Evolutionary conservation across 2,329 filamentous ascomycete genomes (phyloP), one percentile per base, ranked within the genome.

Genomic region (Botrytis porri): DNA sequence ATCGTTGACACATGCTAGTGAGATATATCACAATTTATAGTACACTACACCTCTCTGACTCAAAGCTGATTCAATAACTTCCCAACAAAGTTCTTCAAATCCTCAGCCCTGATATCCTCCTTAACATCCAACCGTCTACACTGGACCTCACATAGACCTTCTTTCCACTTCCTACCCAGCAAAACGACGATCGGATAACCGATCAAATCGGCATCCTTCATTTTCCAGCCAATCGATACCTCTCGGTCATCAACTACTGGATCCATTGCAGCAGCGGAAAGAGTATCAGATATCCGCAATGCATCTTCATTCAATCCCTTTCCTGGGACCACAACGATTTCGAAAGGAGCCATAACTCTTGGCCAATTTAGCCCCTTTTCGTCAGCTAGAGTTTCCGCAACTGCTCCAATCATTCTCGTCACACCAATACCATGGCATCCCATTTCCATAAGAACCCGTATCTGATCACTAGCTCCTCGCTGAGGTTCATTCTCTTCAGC

Each of bases 381-480:
- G 77, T 97, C 93, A 0, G 89, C 86, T 16, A 94, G 85, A 57
- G 91, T 87, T 75, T 95, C 91, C 1, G 95, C 95, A 0, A 96
- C 89, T 1, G 96, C 94, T 14, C 92, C 94, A 75, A 99, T 91
- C 78, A 99, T 90, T 62, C 96, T 91, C 8, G 94, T 97, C 29
- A 99, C 89, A 2, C 96, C 96, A 75, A 99, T 97, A 0, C 96
- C 96, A 80, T 98, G 94, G 81, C 96, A 99, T 72, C 96, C 96
- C 96, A 99, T 99, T 76, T 97, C 89, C 79, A 97, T 87, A 0
- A 90, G 85, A 0, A 89, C 85, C 59, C 77, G 73, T 4, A 72
- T n/a, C 22, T 69, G 65, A 25, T 37, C 37, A 43, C 32, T 59
- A 25, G 39, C 48, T 41, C 48, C 65, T 3, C 20, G 9, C 51